Percentiles rank a stretch among this genome's conserved stretches.
These are phyloP conservation scores for Spergularia marina DNA, from an alignment of 148 eudicot genomes.

Conservation along the genomic window DNA sequence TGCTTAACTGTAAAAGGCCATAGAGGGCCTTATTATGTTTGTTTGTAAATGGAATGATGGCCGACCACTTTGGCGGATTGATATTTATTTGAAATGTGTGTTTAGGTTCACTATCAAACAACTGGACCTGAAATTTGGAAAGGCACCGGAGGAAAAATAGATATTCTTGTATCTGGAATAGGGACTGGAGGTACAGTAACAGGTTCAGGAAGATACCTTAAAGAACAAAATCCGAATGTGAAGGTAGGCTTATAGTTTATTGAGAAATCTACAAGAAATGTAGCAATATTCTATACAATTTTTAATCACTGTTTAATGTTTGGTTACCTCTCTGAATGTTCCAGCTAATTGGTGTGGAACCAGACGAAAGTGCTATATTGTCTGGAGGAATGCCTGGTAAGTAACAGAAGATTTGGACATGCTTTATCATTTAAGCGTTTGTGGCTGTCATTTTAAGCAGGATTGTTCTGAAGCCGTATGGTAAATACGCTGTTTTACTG, in stretches of 20 bases:
- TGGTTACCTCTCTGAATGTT: not conserved
- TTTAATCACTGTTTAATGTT: not conserved
- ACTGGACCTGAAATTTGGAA: conserved; percentile 91
- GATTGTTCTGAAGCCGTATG: not conserved
- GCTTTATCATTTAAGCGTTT: not conserved
- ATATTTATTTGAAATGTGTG: not conserved
- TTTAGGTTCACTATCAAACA: conserved; percentile 74
- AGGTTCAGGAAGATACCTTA: conserved; percentile 70
- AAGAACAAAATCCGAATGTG: conserved; percentile 63
- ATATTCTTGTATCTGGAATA: conserved; percentile 72
- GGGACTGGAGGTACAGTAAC: conserved; percentile 86
- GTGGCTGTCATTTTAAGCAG: not conserved
- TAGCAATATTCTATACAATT: not conserved
- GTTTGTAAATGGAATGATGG: not conserved
- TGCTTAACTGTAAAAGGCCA: not conserved
- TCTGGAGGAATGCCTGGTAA: conserved; percentile 92
- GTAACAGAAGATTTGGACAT: conserved; percentile 1
- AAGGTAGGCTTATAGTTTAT: conserved; percentile 42
- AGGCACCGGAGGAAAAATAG: conserved; percentile 64
- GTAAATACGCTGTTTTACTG: not conserved
- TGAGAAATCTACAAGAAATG: conserved; percentile 32
- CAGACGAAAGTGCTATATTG: conserved; percentile 69
- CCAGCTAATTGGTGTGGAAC: conserved; percentile 76
- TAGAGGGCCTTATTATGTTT: not conserved
- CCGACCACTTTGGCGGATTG: not conserved